Conservation (phyloP, 2,329 filamentous ascomycete species). For the Simplicillium aogashimaense region DNA sequence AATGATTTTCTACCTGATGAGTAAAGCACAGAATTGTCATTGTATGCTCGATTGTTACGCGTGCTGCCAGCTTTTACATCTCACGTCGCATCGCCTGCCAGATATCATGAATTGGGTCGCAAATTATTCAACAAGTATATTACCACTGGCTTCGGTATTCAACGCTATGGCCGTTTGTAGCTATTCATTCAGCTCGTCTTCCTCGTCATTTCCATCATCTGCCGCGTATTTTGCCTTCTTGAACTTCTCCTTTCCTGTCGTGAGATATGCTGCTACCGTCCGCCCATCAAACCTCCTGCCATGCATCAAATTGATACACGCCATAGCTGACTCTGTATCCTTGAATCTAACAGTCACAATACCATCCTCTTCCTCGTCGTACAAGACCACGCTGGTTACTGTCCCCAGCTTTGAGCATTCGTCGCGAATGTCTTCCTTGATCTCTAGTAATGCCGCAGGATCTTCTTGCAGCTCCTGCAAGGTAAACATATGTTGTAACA, state of each 20-base stretch:
- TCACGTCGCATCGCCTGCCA: no score
- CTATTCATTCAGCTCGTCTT: no score
- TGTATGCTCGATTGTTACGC: no score
- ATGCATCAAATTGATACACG: slow-evolving; percentile 67
- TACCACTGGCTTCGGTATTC: neutral
- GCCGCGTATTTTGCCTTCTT: slow-evolving; percentile 54
- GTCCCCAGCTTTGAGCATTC: slow-evolving; percentile 79
- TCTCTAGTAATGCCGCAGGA: slow-evolving; percentile 71
- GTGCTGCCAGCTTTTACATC: no score
- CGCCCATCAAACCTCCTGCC: slow-evolving; percentile 71
- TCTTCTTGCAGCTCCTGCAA: slow-evolving; percentile 78
- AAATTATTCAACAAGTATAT: no score
- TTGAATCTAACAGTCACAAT: slow-evolving; percentile 78
- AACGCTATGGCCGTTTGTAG: neutral
- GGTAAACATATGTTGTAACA: slow-evolving; percentile 91
- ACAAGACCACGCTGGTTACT: slow-evolving; percentile 86
- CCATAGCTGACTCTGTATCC: slow-evolving; percentile 57
- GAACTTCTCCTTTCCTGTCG: slow-evolving; percentile 63
- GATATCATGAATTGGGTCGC: no score
- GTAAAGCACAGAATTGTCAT: no score
- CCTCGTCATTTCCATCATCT: slow-evolving; percentile 23
- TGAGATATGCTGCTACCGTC: slow-evolving; percentile 60
- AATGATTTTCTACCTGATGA: no score
- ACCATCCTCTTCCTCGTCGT: slow-evolving; percentile 76
- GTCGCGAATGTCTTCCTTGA: slow-evolving; percentile 88